Percentiles rank a stretch among this genome's conserved stretches.
Evolutionary conservation across 441 rosid species (phyloP).

Genomic region (Aleurites moluccanus): DNA sequence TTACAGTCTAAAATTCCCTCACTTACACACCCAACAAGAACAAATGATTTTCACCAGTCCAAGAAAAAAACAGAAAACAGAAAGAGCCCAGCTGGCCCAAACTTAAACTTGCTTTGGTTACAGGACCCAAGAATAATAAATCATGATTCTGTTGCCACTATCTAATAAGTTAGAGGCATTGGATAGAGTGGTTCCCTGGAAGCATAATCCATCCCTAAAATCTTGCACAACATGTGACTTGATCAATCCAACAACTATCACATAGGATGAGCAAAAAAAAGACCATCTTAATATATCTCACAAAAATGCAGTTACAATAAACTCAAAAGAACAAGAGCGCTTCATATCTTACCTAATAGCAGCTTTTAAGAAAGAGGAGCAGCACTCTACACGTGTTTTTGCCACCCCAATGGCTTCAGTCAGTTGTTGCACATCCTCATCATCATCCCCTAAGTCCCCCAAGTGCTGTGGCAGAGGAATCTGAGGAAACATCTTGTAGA

Average conservation of each 20-base stretch:
- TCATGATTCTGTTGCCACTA: background rate
- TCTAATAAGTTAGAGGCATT: background rate
- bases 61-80: background rate
- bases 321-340: background rate
- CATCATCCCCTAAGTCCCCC: conserved; percentile 64
- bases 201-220: background rate
- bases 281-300: background rate
- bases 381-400: conserved; percentile 75
- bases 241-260: background rate
- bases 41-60: background rate
- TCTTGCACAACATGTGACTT: background rate
- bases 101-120: background rate
- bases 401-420: conserved; percentile 84
- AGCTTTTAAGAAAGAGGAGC: conserved; percentile 82
- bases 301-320: background rate
- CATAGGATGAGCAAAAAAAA: background rate
- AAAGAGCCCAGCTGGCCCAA: background rate
- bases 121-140: background rate
- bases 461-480: conserved; percentile 72
- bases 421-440: conserved; percentile 71
- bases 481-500: conserved; percentile 76
- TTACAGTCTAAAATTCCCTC: background rate
- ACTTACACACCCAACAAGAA: background rate
- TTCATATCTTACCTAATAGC: conserved; percentile 66
- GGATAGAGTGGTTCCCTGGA: background rate